These are phyloP conservation scores for Berkeleyomyces rouxiae DNA, from an alignment of 2,329 filamentous ascomycete genomes.

Conservation along the genomic window DNA sequence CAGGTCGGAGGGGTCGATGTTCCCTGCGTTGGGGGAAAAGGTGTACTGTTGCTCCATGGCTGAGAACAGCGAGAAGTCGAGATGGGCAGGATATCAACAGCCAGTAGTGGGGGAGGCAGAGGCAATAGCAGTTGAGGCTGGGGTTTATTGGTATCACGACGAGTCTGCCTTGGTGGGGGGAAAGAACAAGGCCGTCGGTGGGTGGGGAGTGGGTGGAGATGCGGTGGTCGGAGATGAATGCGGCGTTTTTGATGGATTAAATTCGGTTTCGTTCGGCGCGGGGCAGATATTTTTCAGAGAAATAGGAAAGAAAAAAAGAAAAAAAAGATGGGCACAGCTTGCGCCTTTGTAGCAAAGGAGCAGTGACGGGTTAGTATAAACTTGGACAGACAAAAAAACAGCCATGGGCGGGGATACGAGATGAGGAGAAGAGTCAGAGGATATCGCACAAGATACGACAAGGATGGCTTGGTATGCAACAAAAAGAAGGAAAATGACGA, in stretches of 20 bases:
- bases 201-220: not conserved
- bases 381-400: not conserved
- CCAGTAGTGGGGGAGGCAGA: not conserved
- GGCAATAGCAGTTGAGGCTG: not conserved
- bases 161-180: not conserved
- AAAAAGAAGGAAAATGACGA: not conserved
- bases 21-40: conserved; percentile 6
- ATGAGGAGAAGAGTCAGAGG: not conserved
- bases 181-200: not conserved
- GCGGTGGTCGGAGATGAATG: not conserved
- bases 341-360: not conserved
- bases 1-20: conserved; percentile 5
- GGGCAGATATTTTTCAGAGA: conserved; percentile 1
- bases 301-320: not conserved
- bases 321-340: not conserved
- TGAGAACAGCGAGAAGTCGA: not conserved
- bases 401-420: not conserved
- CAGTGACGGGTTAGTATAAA: not conserved
- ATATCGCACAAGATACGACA: not conserved
- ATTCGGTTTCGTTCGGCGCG: not conserved
- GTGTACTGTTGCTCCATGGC: conserved; percentile 12
- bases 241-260: not conserved
- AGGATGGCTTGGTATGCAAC: not conserved
- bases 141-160: not conserved
- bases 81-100: not conserved